Evolutionary conservation across 352 stramenopile species (phyloP), one percentile per base, ranked within the genome.

Genomic region (Halophytophthora polymorphica): DNA sequence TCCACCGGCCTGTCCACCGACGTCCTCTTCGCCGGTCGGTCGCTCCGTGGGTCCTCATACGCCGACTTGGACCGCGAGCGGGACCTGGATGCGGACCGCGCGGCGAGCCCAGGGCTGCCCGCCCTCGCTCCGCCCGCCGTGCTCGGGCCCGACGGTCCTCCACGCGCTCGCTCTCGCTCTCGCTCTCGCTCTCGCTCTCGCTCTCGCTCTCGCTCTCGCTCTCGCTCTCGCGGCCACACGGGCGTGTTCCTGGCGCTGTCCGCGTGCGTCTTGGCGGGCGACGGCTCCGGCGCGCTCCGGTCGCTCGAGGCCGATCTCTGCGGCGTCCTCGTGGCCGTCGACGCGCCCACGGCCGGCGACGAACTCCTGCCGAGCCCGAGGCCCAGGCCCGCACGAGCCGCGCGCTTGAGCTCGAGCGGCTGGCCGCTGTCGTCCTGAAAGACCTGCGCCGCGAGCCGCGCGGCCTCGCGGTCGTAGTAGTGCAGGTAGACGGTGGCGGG

Each of bases 381-480:
- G n/a, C n/a, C n/a, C 12, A 66, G 53, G 33, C 72, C 72, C n/a
- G 72, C 68, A 42, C 66, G 73, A 23, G 73, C 56, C 8, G 56
- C 59, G n/a, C 57, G 56, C 41, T 58, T 70, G 31, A 71, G 50
- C 44, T 80, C 58, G 34, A 86, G 40, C 3, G 59, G 62, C 29
- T 64, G 36, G 2, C 73, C 71, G 17, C 50, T 31, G 35, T 86
- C 75, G 38, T 86, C 75, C 17, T 46, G 45, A 47, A 81, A 81
- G 15, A 53, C 46, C 23, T 62, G 45, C 14, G 65, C 63, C 25
- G 75, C 75, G 43, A 61, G 54, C 31, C 69, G 61, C 3, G 68
- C 67, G 34, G 79, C 75, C 41, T 83, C 75, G 7, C 68, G 67
- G 40, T 86, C 83, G 35, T 69, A 63, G 38, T 80, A 86, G 36